phyloP scores from a whole-genome alignment of 805 yeast species.

The Starmerella bombi region DNA sequence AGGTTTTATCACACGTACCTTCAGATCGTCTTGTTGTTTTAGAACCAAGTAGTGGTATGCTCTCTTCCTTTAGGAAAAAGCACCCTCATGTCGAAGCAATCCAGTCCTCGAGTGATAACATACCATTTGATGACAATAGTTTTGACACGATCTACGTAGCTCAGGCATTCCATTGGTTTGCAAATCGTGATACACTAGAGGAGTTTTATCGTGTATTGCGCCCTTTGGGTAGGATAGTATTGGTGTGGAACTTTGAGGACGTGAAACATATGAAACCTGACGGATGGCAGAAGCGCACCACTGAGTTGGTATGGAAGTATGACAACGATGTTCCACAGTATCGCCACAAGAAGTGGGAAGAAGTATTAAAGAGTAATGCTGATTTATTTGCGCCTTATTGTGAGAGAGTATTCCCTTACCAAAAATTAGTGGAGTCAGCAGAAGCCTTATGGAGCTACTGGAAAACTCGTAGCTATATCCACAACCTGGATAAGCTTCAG shows the following conservation, averaged over 20 bases:
- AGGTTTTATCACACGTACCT: slow-evolving; percentile 33
- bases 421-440: slow-evolving; percentile 7
- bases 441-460: slow-evolving; percentile 37
- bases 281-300: slow-evolving; percentile 32
- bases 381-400: slow-evolving; percentile 28
- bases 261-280: slow-evolving; percentile 21
- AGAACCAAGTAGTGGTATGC: slow-evolving; percentile 50
- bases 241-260: slow-evolving; percentile 48
- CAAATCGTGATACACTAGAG: slow-evolving; percentile 35
- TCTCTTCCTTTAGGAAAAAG: slow-evolving; percentile 33
- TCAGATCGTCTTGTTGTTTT: slow-evolving; percentile 32
- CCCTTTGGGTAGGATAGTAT: slow-evolving; percentile 38
- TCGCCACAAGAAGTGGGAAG: slow-evolving; percentile 37
- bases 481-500: slow-evolving; percentile 32
- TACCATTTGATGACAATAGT: slow-evolving; percentile 35
- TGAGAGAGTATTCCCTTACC: slow-evolving; percentile 29
- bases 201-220: slow-evolving; percentile 42
- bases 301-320: slow-evolving; percentile 28
- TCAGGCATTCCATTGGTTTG: slow-evolving; percentile 58
- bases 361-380: slow-evolving; percentile 26
- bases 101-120: slow-evolving; percentile 34
- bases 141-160: slow-evolving; percentile 43
- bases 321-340: slow-evolving; percentile 46
- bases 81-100: slow-evolving; percentile 34
- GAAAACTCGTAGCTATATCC: slow-evolving; percentile 44